Percentiles rank a stretch among this genome's conserved stretches.
Conservation (phyloP, 2,329 filamentous ascomycete genomes). For the Aspergillus intermedius region DNA sequence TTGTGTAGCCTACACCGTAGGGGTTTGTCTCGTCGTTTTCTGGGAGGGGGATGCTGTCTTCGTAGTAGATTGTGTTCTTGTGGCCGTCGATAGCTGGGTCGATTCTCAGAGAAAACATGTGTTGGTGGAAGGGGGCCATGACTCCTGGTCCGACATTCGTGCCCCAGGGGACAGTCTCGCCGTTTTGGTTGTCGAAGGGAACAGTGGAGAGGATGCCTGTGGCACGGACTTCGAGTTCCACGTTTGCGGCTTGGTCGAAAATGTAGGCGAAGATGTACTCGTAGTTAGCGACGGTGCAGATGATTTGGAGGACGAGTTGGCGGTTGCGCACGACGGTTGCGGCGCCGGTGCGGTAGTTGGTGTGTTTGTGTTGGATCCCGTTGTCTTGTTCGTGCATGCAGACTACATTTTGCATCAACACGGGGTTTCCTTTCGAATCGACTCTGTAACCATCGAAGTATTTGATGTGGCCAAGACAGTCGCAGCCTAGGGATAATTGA, state of each 20-base stretch:
- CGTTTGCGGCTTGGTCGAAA: conserved; percentile 63
- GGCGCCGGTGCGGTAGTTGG: conserved; percentile 60
- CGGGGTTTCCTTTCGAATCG: conserved; percentile 53
- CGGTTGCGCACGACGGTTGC: conserved; percentile 58
- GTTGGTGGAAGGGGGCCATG: conserved; percentile 65
- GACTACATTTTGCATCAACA: conserved; percentile 59
- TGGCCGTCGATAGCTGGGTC: conserved; percentile 58
- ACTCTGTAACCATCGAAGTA: conserved; percentile 56
- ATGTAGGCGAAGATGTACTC: conserved; percentile 67
- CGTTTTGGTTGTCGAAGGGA: conserved; percentile 56
- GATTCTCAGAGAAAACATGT: conserved; percentile 64
- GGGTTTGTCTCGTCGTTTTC: conserved; percentile 44
- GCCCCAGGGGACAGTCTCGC: conserved; percentile 57
- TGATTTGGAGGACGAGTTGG: conserved; percentile 62
- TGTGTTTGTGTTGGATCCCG: conserved; percentile 65
- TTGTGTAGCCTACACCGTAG: conserved; percentile 46
- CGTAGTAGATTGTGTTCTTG: conserved; percentile 50
- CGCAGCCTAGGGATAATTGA: conserved; percentile 62
- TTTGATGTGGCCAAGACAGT: conserved; percentile 64
- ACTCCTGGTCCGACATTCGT: conserved; percentile 65
- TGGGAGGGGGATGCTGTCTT: conserved; percentile 56
- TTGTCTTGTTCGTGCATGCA: conserved; percentile 66
- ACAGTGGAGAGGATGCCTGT: conserved; percentile 63
- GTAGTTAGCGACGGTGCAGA: conserved; percentile 67
- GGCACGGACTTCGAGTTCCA: conserved; percentile 61